Conservation (phyloP, 1,284 basidiomycete species). For the Cutaneotrichosporon spelunceum region DNA sequence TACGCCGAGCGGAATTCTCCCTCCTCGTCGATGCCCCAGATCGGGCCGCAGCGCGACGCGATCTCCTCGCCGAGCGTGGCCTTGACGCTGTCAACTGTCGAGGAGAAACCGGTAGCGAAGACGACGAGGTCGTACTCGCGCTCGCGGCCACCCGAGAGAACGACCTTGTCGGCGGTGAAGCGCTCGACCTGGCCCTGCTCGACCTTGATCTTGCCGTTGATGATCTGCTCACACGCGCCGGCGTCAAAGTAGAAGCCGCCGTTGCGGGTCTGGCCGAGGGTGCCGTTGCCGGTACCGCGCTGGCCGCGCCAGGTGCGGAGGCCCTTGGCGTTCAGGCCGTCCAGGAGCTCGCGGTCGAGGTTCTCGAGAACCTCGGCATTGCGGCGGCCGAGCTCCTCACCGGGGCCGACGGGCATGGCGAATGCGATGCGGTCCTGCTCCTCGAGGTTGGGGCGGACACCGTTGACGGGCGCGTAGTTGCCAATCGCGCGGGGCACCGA, state of each 20-base stretch:
- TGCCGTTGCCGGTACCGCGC: constrained; percentile 25
- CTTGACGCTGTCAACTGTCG: constrained; percentile 48
- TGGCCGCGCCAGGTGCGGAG: constrained; percentile 44
- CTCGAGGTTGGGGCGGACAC: constrained; percentile 55
- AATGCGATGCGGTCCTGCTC: constrained; percentile 55
- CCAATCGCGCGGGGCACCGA: constrained; percentile 53
- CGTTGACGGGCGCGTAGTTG: constrained; percentile 48
- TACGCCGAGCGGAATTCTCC: constrained; percentile 59
- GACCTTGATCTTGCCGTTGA: constrained; percentile 57
- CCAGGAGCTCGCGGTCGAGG: constrained; percentile 54
- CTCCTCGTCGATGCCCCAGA: constrained; percentile 62
- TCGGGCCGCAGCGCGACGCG: constrained; percentile 52
- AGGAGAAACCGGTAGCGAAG: constrained; percentile 61
- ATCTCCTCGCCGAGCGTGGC: constrained; percentile 55
- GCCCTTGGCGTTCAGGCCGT: constrained; percentile 58
- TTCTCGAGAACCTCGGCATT: constrained; percentile 22
- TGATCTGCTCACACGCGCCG: constrained; percentile 39
- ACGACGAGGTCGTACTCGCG: constrained; percentile 65
- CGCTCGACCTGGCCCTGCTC: constrained; percentile 47
- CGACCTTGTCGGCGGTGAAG: constrained; percentile 31
- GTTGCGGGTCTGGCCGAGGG: constrained; percentile 30
- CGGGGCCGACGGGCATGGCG: constrained; percentile 35
- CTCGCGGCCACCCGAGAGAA: constrained; percentile 41
- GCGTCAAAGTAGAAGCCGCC: constrained; percentile 47
- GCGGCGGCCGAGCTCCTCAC: constrained; percentile 32